Evolutionary conservation across 169 alveolate species (phyloP).

Genomic region (Plasmodium gallinaceum): DNA sequence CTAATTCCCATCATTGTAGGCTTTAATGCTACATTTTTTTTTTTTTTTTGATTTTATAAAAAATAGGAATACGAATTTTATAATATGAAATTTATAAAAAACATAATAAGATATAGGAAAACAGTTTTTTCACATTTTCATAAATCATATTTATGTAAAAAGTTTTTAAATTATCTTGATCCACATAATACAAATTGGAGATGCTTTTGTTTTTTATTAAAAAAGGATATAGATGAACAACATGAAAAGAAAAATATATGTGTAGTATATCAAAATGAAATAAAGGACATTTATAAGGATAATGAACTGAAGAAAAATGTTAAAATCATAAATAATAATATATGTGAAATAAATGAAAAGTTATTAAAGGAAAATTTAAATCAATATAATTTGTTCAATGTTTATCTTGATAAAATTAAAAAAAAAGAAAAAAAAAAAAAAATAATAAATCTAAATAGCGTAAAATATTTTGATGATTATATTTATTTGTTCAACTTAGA

Average conservation of each 20-base stretch:
- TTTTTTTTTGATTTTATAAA: too few relatives aligned
- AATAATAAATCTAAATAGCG: constrained; percentile 67
- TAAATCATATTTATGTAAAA: not conserved
- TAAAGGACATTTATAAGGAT: not conserved
- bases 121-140: not conserved
- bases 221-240: not conserved
- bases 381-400: constrained; percentile 63
- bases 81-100: constrained; percentile 38
- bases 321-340: not conserved
- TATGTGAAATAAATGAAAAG: constrained; percentile 11
- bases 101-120: constrained; percentile 16
- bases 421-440: constrained; percentile 21
- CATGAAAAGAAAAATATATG: not conserved
- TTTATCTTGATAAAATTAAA: constrained; percentile 70
- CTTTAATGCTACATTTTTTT: too few relatives aligned
- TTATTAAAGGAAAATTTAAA: constrained; percentile 51
- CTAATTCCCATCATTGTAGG: too few relatives aligned
- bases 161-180: too few relatives aligned
- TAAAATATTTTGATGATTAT: constrained; percentile 55
- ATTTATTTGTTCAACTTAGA: constrained; percentile 31
- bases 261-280: constrained; percentile 2
- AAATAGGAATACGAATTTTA: too few relatives aligned
- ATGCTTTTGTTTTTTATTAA: too few relatives aligned
- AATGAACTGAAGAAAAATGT: not conserved
- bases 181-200: too few relatives aligned